phyloP scores from a whole-genome alignment of 192 early-diverging fungal species.

The Coemansia sp. region DNA sequence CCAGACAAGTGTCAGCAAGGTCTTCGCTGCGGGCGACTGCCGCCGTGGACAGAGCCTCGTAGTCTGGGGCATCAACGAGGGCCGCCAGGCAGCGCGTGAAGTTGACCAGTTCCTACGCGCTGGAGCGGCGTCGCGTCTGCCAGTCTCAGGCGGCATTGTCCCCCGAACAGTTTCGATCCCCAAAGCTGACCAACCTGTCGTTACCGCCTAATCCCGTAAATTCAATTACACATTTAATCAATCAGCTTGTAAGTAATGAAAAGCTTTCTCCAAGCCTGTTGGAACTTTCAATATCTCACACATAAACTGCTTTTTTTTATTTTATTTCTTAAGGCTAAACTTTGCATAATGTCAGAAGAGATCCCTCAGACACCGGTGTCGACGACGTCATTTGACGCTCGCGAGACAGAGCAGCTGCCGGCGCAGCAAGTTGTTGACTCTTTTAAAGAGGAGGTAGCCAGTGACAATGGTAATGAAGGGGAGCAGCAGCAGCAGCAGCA shows the following conservation, averaged over 20 bases:
- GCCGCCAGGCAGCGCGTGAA: conserved; percentile 90
- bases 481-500: too few species aligned
- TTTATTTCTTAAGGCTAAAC: background rate
- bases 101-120: conserved; percentile 82
- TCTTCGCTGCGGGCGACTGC: conserved; percentile 98
- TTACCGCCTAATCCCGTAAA: background rate
- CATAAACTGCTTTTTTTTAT: conserved; percentile 4
- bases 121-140: conserved; percentile 62
- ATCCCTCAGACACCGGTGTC: too few species aligned
- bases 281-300: background rate
- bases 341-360: conserved; percentile 5
- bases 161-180: conserved; percentile 54
- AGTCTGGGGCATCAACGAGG: conserved; percentile 99
- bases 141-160: conserved; percentile 84
- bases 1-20: conserved; percentile 70
- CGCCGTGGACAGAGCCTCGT: conserved; percentile 93
- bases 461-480: background rate
- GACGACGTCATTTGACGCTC: background rate
- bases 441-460: background rate
- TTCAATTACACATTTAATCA: background rate
- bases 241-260: background rate
- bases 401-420: background rate
- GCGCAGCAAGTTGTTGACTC: background rate
- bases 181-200: background rate
- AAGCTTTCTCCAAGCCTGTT: conserved; percentile 3